Percentiles rank a stretch among this genome's conserved stretches.
Evolutionary conservation across 352 stramenopile species (phyloP).

Genomic region (Globisporangium camurandrum): DNA sequence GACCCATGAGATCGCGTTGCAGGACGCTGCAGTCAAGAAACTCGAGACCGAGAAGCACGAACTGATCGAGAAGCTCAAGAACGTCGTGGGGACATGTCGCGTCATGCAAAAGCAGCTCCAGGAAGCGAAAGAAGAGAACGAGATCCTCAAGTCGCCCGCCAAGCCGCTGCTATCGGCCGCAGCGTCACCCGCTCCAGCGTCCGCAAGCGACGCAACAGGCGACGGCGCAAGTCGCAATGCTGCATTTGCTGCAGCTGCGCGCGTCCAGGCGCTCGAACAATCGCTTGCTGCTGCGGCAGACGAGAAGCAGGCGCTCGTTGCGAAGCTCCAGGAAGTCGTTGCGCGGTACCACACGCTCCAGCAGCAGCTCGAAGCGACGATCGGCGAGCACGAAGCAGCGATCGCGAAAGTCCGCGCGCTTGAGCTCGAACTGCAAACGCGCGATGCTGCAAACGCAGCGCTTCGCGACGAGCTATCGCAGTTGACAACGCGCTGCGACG

Average conservation of each 20-base stretch:
- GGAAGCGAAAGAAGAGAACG: slow-evolving; percentile 50
- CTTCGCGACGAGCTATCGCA: slow-evolving; percentile 26
- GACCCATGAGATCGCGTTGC: slow-evolving; percentile 9
- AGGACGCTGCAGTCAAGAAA: slow-evolving; percentile 28
- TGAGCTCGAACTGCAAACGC: slow-evolving; percentile 35
- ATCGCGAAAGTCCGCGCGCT: slow-evolving; percentile 44
- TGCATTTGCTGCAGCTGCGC: slow-evolving; percentile 16
- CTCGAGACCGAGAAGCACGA: slow-evolving; percentile 62
- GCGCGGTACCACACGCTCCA: slow-evolving; percentile 39
- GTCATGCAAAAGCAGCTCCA: slow-evolving; percentile 70
- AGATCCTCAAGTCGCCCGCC: slow-evolving; percentile 24
- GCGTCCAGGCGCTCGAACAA: slow-evolving; percentile 23
- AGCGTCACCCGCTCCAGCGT: too few species aligned
- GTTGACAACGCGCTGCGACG: slow-evolving; percentile 15
- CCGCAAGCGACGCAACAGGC: neutral
- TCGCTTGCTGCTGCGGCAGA: slow-evolving; percentile 31
- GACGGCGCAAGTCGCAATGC: neutral
- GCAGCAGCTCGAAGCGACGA: slow-evolving; percentile 38
- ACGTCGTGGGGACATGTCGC: slow-evolving; percentile 56
- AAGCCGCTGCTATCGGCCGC: too few species aligned
- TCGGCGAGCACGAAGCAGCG: slow-evolving; percentile 35
- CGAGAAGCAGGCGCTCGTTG: slow-evolving; percentile 38
- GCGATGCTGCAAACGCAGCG: slow-evolving; percentile 13
- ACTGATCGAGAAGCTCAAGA: slow-evolving; percentile 73
- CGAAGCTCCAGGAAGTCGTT: slow-evolving; percentile 46